Evolutionary conservation across 2,329 filamentous ascomycete species (phyloP).

Genomic region (Blumeriella jaapii): DNA sequence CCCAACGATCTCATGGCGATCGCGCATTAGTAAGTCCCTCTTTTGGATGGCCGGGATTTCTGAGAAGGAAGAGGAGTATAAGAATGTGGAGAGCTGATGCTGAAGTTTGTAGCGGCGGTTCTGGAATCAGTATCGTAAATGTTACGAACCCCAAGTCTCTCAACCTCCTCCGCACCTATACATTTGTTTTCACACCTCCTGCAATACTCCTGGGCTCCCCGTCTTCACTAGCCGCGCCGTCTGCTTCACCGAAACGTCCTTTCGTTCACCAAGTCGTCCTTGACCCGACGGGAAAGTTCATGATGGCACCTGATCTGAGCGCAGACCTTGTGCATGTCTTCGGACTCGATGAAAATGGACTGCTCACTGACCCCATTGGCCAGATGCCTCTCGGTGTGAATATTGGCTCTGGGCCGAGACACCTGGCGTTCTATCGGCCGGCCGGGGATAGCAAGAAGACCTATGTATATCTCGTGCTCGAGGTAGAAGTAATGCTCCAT

Average conservation of each 20-base stretch:
- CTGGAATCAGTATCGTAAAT: slow-evolving; percentile 1
- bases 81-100: no score
- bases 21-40: slow-evolving; percentile 38
- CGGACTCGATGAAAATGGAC: slow-evolving; percentile 7
- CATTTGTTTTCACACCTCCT: not conserved
- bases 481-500: slow-evolving; percentile 4
- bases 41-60: no score
- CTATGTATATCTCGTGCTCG: slow-evolving; percentile 24
- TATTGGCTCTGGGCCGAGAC: slow-evolving; percentile 37
- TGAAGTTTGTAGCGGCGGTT: not conserved
- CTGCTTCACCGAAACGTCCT: slow-evolving; percentile 20
- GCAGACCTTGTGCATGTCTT: slow-evolving; percentile 36
- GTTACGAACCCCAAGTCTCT: not conserved
- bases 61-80: no score
- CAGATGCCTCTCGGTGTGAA: slow-evolving; percentile 7
- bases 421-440: slow-evolving; percentile 33
- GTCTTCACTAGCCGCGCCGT: no score
- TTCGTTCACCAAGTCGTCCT: slow-evolving; percentile 37
- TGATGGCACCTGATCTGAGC: slow-evolving; percentile 40
- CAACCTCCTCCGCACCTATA: not conserved
- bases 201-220: not conserved
- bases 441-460: slow-evolving; percentile 8
- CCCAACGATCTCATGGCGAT: slow-evolving; percentile 29
- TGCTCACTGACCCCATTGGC: not conserved
- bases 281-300: slow-evolving; percentile 36